These are phyloP conservation scores for Aspergillus pseudoviridinutans DNA, from an alignment of 2,329 filamentous ascomycete genomes.

Conservation along the genomic window DNA sequence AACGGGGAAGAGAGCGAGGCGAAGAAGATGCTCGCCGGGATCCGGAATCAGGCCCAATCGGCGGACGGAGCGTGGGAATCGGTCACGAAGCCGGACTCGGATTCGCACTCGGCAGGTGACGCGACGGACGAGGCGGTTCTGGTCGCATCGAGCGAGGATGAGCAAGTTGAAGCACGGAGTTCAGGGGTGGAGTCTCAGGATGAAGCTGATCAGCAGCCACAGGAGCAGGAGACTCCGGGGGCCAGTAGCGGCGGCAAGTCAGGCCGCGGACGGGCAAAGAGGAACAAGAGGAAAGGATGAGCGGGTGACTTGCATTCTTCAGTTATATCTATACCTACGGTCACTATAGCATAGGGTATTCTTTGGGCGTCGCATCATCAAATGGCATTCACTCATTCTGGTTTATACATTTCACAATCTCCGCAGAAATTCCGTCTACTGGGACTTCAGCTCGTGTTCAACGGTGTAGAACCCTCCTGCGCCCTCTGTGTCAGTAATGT, in stretches of 20 bases:
- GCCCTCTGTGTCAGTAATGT: constrained; percentile 7
- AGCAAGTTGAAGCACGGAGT: constrained; percentile 18
- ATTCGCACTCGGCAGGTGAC: constrained; percentile 17
- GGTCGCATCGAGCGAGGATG: constrained; percentile 25
- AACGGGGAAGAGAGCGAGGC: constrained; percentile 81
- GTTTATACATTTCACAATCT: neutral
- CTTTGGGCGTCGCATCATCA: neutral
- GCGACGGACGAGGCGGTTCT: constrained; percentile 25
- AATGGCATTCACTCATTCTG: neutral
- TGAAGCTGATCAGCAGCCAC: constrained; percentile 11
- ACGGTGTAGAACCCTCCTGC: neutral
- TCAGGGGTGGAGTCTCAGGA: constrained; percentile 18
- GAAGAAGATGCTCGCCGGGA: constrained; percentile 66
- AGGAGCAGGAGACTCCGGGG: constrained; percentile 9
- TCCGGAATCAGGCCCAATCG: constrained; percentile 36
- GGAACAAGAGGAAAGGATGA: constrained; percentile 22
- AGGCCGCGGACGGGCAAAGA: constrained; percentile 23
- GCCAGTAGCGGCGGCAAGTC: constrained; percentile 15
- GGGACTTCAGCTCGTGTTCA: neutral
- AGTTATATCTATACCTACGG: neutral
- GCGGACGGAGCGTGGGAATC: constrained; percentile 21
- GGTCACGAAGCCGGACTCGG: constrained; percentile 16
- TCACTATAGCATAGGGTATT: neutral
- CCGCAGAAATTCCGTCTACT: no score
- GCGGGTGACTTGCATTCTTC: neutral